A percentile compares a stretch with the other conserved stretches of the same genome.
phyloP scores from a whole-genome alignment of 768 basidiomycete species.

The Imleria badia region DNA sequence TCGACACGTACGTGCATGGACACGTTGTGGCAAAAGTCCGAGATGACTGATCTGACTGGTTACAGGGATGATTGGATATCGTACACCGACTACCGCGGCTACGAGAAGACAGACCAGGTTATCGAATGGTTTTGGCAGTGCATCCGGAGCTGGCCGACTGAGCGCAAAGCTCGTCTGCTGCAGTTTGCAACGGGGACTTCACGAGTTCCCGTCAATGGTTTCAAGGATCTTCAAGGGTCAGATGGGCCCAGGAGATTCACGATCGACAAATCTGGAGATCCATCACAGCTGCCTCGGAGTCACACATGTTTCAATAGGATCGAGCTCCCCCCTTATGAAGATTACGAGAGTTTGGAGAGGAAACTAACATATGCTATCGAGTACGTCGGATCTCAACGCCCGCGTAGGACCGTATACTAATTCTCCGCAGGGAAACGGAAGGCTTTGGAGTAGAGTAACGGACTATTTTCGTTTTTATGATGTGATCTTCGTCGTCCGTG shows the following conservation, averaged over 20 bases:
- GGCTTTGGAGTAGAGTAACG: constrained; percentile 65
- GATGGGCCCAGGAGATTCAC: constrained; percentile 93
- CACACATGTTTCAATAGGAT: constrained; percentile 94
- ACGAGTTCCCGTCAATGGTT: constrained; percentile 88
- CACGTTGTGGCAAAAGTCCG: neutral
- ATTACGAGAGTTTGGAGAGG: constrained; percentile 82
- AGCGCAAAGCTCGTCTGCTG: constrained; percentile 80
- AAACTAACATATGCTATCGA: constrained; percentile 85
- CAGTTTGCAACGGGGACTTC: constrained; percentile 90
- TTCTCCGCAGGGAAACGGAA: constrained; percentile 62
- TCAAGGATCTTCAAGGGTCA: constrained; percentile 92
- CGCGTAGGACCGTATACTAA: constrained; percentile 4
- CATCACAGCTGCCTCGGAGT: constrained; percentile 80
- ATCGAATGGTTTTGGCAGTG: constrained; percentile 98
- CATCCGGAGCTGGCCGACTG: constrained; percentile 85
- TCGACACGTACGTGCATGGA: constrained; percentile 63
- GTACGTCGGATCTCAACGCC: constrained; percentile 40
- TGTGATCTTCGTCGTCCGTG: constrained; percentile 1
- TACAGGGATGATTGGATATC: constrained; percentile 87
- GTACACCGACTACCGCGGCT: constrained; percentile 90
- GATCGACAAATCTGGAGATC: constrained; percentile 93
- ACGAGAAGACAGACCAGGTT: constrained; percentile 81
- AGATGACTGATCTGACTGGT: neutral
- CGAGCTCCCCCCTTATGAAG: constrained; percentile 87
- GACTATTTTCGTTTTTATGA: constrained; percentile 7